Conservation (phyloP, 768 basidiomycete genomes). For the Holtermannia corniformis region DNA sequence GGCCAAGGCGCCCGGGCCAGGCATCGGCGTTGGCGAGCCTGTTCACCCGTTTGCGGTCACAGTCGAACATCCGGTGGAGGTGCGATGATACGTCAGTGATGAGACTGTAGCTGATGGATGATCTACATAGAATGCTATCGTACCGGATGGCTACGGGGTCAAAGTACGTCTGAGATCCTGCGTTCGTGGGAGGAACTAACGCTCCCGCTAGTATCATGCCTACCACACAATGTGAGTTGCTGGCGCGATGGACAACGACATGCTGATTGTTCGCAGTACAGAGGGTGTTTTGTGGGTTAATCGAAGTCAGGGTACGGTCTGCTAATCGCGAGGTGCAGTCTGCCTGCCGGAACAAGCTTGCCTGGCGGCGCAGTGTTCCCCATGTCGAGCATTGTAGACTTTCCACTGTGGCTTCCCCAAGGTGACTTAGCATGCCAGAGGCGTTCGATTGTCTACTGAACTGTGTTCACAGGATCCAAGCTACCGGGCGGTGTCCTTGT, state of each 20-base stretch:
- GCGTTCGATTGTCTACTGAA: neutral
- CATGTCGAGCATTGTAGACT: slow-evolving; percentile 33
- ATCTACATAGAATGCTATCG: slow-evolving; percentile 25
- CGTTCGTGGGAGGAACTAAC: no score
- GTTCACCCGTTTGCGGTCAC: slow-evolving; percentile 37
- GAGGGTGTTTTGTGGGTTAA: slow-evolving; percentile 33
- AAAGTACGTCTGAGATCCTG: no score
- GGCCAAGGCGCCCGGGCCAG: slow-evolving; percentile 19
- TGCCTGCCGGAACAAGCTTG: slow-evolving; percentile 29
- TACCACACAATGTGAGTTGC: slow-evolving; percentile 36
- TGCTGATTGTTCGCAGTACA: slow-evolving; percentile 10
- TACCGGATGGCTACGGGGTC: slow-evolving; percentile 37
- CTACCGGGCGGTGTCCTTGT: slow-evolving; percentile 37
- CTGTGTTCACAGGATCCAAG: slow-evolving; percentile 15
- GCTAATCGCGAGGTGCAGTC: slow-evolving; percentile 3
- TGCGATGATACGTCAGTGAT: slow-evolving; percentile 7
- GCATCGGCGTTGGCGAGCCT: slow-evolving; percentile 28
- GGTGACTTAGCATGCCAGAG: slow-evolving; percentile 7
- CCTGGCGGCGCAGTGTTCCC: slow-evolving; percentile 35
- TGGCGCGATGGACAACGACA: neutral
- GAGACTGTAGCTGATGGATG: neutral
- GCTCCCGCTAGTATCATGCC: slow-evolving; percentile 19
- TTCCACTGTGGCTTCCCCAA: slow-evolving; percentile 32
- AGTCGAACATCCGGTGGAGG: slow-evolving; percentile 29
- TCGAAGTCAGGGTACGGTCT: neutral